A percentile compares a stretch with the other conserved stretches of the same genome.
These are phyloP conservation scores for Globisporangium yorkense DNA, from an alignment of 352 stramenopile species.

Conservation along the genomic window DNA sequence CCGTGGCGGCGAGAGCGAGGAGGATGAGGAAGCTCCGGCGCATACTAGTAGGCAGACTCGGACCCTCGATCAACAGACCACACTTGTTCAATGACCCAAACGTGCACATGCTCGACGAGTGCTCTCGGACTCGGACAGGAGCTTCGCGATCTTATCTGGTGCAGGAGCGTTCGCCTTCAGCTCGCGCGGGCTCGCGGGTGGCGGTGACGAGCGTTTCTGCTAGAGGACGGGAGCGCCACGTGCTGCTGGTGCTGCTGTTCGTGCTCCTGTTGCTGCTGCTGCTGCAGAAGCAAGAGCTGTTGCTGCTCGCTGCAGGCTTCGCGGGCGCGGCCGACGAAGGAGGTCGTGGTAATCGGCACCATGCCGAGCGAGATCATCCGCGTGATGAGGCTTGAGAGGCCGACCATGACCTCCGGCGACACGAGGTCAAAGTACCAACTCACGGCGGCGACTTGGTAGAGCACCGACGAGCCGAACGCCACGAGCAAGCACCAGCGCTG, in stretches of 20 bases:
- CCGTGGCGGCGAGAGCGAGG: not conserved
- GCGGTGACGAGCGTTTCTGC: conserved; percentile 7
- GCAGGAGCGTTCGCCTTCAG: conserved; percentile 2
- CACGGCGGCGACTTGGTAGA: conserved; percentile 44
- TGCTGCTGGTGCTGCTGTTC: not conserved
- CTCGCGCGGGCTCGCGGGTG: conserved; percentile 28
- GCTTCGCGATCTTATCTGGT: not conserved
- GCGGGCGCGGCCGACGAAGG: conserved; percentile 38
- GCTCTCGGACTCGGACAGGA: not conserved
- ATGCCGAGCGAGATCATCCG: conserved; percentile 68
- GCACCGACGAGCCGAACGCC: conserved; percentile 28
- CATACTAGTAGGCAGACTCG: no score
- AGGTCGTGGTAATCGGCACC: conserved; percentile 66
- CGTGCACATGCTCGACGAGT: not conserved
- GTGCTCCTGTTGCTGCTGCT: not conserved
- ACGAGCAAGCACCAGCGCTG: conserved; percentile 47
- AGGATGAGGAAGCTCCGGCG: not conserved
- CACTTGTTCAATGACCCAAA: not conserved
- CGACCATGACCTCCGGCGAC: conserved; percentile 43
- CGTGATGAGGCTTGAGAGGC: conserved; percentile 58
- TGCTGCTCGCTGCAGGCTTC: conserved; percentile 30
- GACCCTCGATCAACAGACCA: not conserved
- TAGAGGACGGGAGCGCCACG: not conserved
- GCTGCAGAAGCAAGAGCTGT: not conserved
- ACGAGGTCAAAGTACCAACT: conserved; percentile 35